These are phyloP conservation scores for Tremellales sp. DNA, from an alignment of 1,284 basidiomycete genomes.

Conservation along the genomic window DNA sequence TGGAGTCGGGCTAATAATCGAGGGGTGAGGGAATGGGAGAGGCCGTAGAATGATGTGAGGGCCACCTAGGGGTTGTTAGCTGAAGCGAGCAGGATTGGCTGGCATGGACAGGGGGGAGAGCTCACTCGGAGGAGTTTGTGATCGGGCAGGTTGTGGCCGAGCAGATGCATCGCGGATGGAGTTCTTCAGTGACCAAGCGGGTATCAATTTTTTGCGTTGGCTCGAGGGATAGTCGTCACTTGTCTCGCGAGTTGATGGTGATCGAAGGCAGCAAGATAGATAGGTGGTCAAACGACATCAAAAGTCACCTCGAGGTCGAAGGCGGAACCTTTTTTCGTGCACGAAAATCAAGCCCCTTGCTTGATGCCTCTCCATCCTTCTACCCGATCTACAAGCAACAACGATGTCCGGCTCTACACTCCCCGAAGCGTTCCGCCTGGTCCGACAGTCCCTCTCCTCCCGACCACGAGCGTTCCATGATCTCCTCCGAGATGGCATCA, in stretches of 20 bases:
- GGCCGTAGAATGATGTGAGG: slow-evolving; percentile 54
- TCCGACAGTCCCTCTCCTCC: slow-evolving; percentile 27
- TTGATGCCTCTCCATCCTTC: too few relatives aligned
- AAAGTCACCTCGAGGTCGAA: not conserved
- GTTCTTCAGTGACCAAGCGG: too few relatives aligned
- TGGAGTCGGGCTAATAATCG: slow-evolving; percentile 53
- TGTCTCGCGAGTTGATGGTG: not conserved
- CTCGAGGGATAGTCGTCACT: not conserved
- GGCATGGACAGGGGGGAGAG: not conserved
- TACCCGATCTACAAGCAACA: not conserved
- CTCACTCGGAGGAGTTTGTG: slow-evolving; percentile 50
- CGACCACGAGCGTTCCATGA: slow-evolving; percentile 34
- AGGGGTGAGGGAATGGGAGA: slow-evolving; percentile 49
- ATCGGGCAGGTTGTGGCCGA: slow-evolving; percentile 51
- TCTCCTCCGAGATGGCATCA: slow-evolving; percentile 28
- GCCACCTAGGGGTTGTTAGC: slow-evolving; percentile 48
- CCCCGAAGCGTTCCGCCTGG: slow-evolving; percentile 30
- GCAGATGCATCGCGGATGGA: slow-evolving; percentile 45
- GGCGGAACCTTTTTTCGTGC: too few relatives aligned
- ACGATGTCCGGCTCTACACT: slow-evolving; percentile 10
- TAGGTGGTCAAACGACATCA: not conserved
- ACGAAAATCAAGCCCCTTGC: too few relatives aligned
- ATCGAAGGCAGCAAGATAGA: too few relatives aligned
- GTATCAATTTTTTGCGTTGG: too few relatives aligned
- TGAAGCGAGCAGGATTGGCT: not conserved